Percentiles rank a stretch among this genome's conserved stretches.
These are phyloP conservation scores for Trichoderma erinaceum DNA, from an alignment of 495 filamentous ascomycete genomes.

Conservation along the genomic window DNA sequence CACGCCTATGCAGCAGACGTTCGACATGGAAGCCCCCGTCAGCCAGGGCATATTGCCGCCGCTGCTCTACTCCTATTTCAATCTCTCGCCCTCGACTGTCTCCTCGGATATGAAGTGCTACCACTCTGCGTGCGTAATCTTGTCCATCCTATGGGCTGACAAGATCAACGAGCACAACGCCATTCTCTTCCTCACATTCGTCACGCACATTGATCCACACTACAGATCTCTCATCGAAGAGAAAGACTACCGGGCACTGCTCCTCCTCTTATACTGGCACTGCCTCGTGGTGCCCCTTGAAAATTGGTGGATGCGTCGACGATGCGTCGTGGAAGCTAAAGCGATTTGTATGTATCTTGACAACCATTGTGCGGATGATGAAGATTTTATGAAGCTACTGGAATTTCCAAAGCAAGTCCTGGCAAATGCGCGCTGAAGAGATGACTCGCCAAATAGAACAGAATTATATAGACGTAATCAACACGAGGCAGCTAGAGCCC, in stretches of 20 bases:
- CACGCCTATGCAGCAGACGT: not conserved
- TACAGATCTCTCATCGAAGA: conserved; percentile 15
- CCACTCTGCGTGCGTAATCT: conserved; percentile 30
- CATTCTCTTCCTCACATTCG: conserved; percentile 18
- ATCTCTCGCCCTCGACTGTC: conserved; percentile 8
- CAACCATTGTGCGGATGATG: conserved; percentile 16
- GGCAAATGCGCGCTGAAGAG: not conserved
- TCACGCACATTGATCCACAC: not conserved
- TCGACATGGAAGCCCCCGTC: not conserved
- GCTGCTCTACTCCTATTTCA: conserved; percentile 14
- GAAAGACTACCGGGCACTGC: conserved; percentile 35
- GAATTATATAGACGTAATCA: not conserved
- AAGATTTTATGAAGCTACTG: conserved; percentile 15
- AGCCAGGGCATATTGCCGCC: conserved; percentile 3
- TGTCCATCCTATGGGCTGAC: conserved; percentile 34
- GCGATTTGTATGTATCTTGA: conserved; percentile 32
- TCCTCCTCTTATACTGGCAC: conserved; percentile 38
- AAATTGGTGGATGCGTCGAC: conserved; percentile 35
- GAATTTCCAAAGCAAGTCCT: conserved; percentile 18
- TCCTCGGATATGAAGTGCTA: conserved; percentile 17
- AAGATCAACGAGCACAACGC: conserved; percentile 27
- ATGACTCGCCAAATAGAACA: not conserved
- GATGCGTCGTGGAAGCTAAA: conserved; percentile 33
- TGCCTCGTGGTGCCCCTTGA: conserved; percentile 30
- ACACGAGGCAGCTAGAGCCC: not conserved